These are phyloP conservation scores for Tuber magnatum DNA, from an alignment of 495 filamentous ascomycete genomes.

Conservation along the genomic window DNA sequence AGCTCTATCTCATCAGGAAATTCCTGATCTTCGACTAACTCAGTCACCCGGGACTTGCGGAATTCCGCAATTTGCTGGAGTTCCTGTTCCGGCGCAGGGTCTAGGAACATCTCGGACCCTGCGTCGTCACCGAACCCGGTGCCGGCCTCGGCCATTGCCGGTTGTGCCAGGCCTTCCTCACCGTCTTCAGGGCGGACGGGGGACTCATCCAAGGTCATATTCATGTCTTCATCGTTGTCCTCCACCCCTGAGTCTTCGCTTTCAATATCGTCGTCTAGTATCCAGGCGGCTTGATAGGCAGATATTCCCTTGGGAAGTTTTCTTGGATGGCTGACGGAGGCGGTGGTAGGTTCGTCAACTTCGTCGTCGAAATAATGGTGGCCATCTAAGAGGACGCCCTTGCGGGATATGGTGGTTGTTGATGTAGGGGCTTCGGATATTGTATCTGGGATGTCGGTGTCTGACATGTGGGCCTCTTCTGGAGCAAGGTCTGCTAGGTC, in stretches of 20 bases:
- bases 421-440: slow-evolving; percentile 52
- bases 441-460: slow-evolving; percentile 51
- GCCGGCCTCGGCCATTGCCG: slow-evolving; percentile 66
- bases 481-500: slow-evolving; percentile 76
- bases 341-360: slow-evolving; percentile 50
- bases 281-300: slow-evolving; percentile 90
- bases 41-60: slow-evolving; percentile 62
- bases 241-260: slow-evolving; percentile 60
- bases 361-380: slow-evolving; percentile 98
- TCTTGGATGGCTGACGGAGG: slow-evolving; percentile 51
- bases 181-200: slow-evolving; percentile 60
- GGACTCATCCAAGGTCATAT: slow-evolving; percentile 49
- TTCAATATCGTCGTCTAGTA: slow-evolving; percentile 71
- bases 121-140: slow-evolving; percentile 66
- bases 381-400: slow-evolving; percentile 86
- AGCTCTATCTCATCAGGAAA: slow-evolving; percentile 98
- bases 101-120: slow-evolving; percentile 82
- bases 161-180: slow-evolving; percentile 60
- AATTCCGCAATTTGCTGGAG: slow-evolving; percentile 70
- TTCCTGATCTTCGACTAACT: slow-evolving; percentile 80
- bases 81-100: slow-evolving; percentile 82
- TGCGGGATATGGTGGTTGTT: slow-evolving; percentile 44
- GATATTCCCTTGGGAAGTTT: slow-evolving; percentile 85
- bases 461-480: slow-evolving; percentile 66
- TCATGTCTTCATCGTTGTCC: slow-evolving; percentile 48